phyloP scores from a whole-genome alignment of 2,329 filamentous ascomycete genomes.

The Aureobasidium melanogenum region DNA sequence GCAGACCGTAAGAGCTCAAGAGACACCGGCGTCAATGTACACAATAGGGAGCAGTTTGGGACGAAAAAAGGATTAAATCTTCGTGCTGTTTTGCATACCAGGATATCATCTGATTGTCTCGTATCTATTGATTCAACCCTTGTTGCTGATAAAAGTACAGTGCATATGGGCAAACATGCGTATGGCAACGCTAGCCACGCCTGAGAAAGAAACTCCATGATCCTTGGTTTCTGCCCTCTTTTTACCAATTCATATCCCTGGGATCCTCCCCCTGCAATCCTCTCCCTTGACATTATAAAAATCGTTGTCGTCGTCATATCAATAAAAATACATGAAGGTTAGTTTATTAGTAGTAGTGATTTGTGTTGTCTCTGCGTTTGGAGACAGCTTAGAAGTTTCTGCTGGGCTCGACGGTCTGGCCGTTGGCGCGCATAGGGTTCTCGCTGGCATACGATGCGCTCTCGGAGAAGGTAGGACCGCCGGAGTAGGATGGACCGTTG shows the following conservation, averaged over 20 bases:
- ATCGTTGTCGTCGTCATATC: neutral
- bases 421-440: conserved; percentile 16
- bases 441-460: conserved; percentile 18
- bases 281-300: neutral
- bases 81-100: too few relatives aligned
- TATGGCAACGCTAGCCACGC: too few relatives aligned
- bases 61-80: too few relatives aligned
- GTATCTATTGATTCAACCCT: neutral
- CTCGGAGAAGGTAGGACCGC: conserved; percentile 24
- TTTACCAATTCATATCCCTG: neutral
- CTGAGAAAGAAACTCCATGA: neutral
- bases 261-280: too few relatives aligned
- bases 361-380: neutral
- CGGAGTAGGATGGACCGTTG: conserved; percentile 21
- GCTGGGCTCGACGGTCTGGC: conserved; percentile 11
- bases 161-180: neutral
- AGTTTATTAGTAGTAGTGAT: conserved; percentile 5
- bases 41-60: too few relatives aligned
- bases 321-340: conserved; percentile 5
- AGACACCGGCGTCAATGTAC: too few relatives aligned
- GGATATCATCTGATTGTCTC: neutral
- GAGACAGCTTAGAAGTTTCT: conserved; percentile 13
- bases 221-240: neutral
- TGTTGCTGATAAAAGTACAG: neutral
- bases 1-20: too few relatives aligned